A percentile compares a stretch with the other conserved stretches of the same genome.
phyloP scores from a whole-genome alignment of 106 monocot genomes.

The Acorus gramineus region DNA sequence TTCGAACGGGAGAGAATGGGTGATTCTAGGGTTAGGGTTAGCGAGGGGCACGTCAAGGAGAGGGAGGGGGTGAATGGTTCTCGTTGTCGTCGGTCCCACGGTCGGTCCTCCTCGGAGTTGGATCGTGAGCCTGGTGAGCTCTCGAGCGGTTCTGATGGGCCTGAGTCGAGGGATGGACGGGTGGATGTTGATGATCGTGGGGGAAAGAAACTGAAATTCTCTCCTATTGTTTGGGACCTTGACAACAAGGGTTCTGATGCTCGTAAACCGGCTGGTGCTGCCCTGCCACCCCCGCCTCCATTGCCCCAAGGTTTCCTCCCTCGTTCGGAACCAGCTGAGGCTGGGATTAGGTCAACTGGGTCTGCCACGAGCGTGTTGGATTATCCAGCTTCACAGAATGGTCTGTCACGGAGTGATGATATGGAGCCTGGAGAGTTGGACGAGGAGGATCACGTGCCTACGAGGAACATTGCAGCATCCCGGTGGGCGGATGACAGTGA shows the following conservation, averaged over 20 bases:
- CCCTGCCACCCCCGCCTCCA: conserved; percentile 32
- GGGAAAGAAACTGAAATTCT: conserved; percentile 56
- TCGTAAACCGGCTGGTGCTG: neutral
- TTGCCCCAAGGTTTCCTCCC: conserved; percentile 16
- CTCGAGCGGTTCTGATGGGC: conserved; percentile 11
- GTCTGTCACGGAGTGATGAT: conserved; percentile 5
- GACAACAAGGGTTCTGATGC: conserved; percentile 5
- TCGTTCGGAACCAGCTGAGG: neutral
- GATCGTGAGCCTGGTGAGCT: conserved; percentile 27
- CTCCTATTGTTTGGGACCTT: conserved; percentile 43
- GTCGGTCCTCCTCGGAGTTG: neutral
- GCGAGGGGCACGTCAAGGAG: conserved; percentile 10
- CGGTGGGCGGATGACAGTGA: conserved; percentile 63
- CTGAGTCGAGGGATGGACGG: neutral
- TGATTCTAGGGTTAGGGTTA: conserved; percentile 15
- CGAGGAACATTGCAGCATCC: conserved; percentile 57
- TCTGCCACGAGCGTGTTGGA: neutral
- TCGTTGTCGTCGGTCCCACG: neutral
- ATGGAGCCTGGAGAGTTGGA: conserved; percentile 21
- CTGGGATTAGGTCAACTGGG: neutral
- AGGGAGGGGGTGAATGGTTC: conserved; percentile 1
- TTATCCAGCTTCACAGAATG: neutral
- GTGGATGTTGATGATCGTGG: conserved; percentile 5
- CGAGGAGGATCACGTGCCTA: conserved; percentile 26
- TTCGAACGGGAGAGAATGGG: neutral